phyloP scores from a whole-genome alignment of 2,329 filamentous ascomycete genomes.

The Aspergillus brasiliensis region DNA sequence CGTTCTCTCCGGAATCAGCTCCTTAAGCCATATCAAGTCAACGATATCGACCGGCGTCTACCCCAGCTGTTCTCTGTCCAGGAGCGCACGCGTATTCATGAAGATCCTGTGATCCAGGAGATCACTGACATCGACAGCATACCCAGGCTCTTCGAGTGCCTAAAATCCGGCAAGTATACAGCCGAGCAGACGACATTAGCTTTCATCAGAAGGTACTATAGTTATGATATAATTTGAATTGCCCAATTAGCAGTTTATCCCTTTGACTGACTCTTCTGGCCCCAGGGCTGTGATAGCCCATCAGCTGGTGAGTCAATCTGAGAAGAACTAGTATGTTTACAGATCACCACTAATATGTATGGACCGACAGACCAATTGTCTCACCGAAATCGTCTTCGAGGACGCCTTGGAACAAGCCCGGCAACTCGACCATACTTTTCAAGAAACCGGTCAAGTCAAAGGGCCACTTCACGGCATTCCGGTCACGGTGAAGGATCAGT shows the following conservation, averaged over 20 bases:
- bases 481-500: slow-evolving; percentile 63
- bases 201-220: slow-evolving; percentile 38
- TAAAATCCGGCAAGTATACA: slow-evolving; percentile 27
- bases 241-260: too few relatives aligned
- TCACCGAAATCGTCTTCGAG: slow-evolving; percentile 41
- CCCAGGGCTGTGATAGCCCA: slow-evolving; percentile 33
- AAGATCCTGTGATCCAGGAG: slow-evolving; percentile 24
- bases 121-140: slow-evolving; percentile 38
- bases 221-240: too few relatives aligned
- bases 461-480: slow-evolving; percentile 58
- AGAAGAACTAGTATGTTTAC: neutral
- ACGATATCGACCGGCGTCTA: slow-evolving; percentile 27
- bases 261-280: too few relatives aligned
- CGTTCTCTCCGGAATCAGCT: slow-evolving; percentile 26
- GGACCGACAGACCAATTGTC: slow-evolving; percentile 35
- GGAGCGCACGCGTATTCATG: slow-evolving; percentile 25
- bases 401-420: slow-evolving; percentile 37
- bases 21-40: slow-evolving; percentile 31
- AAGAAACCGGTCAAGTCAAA: slow-evolving; percentile 42
- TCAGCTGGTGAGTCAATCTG: slow-evolving; percentile 24
- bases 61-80: slow-evolving; percentile 27
- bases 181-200: slow-evolving; percentile 32
- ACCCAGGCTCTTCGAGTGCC: slow-evolving; percentile 18
- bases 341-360: neutral
- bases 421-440: slow-evolving; percentile 31